Evolutionary conservation across 1,139 yeast genomes (phyloP).

Genomic region (Magnusiomyces suaveolens): DNA sequence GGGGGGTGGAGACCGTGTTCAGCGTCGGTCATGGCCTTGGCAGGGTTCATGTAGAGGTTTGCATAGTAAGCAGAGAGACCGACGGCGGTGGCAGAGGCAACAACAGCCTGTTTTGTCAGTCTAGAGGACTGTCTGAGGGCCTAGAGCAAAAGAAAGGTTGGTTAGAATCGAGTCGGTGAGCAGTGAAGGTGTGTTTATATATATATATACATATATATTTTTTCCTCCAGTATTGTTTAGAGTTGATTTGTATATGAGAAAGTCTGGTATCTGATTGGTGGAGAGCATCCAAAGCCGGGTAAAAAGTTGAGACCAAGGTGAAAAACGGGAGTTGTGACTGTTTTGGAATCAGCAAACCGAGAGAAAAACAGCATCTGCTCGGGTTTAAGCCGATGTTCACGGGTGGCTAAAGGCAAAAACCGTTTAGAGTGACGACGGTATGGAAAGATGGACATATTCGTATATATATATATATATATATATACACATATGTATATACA

Average conservation of each 20-base stretch:
- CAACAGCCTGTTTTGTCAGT: conserved; percentile 29
- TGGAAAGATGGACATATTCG: too few species aligned
- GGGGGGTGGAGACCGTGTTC: conserved; percentile 99
- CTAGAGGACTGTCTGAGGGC: conserved; percentile 23
- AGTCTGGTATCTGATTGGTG: neutral
- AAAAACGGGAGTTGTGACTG: neutral
- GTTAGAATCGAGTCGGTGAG: neutral
- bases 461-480: too few species aligned
- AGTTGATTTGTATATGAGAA: neutral
- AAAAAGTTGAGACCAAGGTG: neutral
- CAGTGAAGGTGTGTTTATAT: neutral
- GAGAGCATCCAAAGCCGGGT: neutral
- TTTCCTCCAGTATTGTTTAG: neutral
- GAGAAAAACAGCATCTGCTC: neutral
- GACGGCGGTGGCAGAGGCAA: conserved; percentile 26
- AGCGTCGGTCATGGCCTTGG: conserved; percentile 96
- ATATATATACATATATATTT: too few species aligned
- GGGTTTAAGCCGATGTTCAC: too few species aligned
- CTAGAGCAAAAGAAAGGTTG: conserved; percentile 11
- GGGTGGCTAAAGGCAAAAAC: too few species aligned
- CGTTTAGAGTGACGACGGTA: too few species aligned
- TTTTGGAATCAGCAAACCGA: neutral
- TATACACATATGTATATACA: too few species aligned
- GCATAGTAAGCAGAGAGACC: conserved; percentile 30
- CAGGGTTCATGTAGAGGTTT: conserved; percentile 34